Conservation (phyloP, 306 rosid genomes). For the Cucurbita moschata region DNA sequence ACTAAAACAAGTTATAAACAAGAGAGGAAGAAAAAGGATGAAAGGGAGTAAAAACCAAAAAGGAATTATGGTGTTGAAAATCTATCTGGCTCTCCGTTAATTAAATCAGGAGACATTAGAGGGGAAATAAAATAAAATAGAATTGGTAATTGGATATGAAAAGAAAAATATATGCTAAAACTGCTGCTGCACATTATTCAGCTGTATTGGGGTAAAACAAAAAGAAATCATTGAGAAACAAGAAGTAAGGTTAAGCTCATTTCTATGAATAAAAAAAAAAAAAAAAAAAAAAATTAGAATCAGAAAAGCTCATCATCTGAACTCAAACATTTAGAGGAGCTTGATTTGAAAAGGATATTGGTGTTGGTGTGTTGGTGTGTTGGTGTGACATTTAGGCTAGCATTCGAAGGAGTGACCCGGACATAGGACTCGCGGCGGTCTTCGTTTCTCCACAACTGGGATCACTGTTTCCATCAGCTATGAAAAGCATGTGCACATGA, state of each 20-base stretch:
- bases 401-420: neutral
- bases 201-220: neutral
- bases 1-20: too few species aligned
- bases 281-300: neutral
- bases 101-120: too few species aligned
- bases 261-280: neutral
- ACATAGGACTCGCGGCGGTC: neutral
- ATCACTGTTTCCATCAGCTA: conserved; percentile 4
- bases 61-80: too few species aligned
- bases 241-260: neutral
- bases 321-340: neutral
- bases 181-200: neutral
- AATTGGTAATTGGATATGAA: too few species aligned
- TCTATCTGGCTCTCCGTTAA: too few species aligned
- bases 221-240: neutral
- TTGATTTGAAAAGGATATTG: neutral
- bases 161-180: too few species aligned
- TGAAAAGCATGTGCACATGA: neutral
- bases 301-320: neutral
- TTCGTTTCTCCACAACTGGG: conserved; percentile 3
- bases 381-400: neutral
- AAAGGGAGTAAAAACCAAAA: too few species aligned
- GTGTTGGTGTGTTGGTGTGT: neutral
- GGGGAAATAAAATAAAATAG: too few species aligned
- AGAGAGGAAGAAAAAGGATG: too few species aligned